Evolutionary conservation across 2,329 filamentous ascomycete species (phyloP).

Genomic region (Thelonectria discophora): DNA sequence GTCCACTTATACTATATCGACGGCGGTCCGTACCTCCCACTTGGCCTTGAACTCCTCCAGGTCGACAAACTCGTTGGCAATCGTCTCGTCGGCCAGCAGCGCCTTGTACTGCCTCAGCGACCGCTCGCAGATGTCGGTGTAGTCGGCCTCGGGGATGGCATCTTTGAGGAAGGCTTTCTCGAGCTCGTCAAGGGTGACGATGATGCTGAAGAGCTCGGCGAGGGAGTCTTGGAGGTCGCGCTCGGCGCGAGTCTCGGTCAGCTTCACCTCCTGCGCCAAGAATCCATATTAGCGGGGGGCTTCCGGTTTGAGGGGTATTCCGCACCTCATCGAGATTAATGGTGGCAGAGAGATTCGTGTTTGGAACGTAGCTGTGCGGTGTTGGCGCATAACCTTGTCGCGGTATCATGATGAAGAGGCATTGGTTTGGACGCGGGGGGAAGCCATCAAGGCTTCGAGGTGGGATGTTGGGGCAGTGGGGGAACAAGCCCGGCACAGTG

Average conservation of each 20-base stretch:
- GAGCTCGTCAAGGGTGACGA: slow-evolving; percentile 91
- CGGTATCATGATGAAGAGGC: slow-evolving; percentile 58
- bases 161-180: slow-evolving; percentile 98
- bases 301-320: neutral
- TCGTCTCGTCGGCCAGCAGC: slow-evolving; percentile 87
- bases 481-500: slow-evolving; percentile 20
- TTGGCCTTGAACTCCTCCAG: slow-evolving; percentile 89
- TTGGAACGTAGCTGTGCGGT: slow-evolving; percentile 90
- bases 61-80: slow-evolving; percentile 87
- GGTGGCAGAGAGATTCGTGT: slow-evolving; percentile 81
- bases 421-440: slow-evolving; percentile 36
- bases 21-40: slow-evolving; percentile 77
- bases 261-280: slow-evolving; percentile 84
- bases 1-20: too few species aligned
- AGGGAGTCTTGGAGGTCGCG: slow-evolving; percentile 95
- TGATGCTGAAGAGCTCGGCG: slow-evolving; percentile 97
- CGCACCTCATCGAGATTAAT: slow-evolving; percentile 92
- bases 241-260: slow-evolving; percentile 85
- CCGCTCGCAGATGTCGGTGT: slow-evolving; percentile 94
- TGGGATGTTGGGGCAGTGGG: slow-evolving; percentile 40
- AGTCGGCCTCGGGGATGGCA: slow-evolving; percentile 88
- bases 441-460: slow-evolving; percentile 26
- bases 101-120: slow-evolving; percentile 97
- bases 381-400: slow-evolving; percentile 85
- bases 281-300: slow-evolving; percentile 22